These are phyloP conservation scores for Hylodesmum podocarpum DNA, from an alignment of 306 rosid species.

Conservation along the genomic window DNA sequence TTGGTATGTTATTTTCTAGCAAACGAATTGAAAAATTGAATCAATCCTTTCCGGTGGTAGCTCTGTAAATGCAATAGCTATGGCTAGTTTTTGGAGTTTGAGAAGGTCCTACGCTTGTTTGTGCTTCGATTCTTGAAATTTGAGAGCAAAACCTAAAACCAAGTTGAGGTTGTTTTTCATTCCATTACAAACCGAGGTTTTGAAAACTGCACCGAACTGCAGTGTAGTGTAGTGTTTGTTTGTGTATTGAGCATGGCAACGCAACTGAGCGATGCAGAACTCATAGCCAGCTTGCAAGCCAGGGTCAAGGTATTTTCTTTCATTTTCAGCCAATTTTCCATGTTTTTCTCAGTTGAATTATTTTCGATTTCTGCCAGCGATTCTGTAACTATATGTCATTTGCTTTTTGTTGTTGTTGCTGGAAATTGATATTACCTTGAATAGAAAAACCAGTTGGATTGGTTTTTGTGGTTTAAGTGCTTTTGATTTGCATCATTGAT, in stretches of 20 bases:
- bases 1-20: too few relatives aligned
- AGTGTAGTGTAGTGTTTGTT: background rate
- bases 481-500: background rate
- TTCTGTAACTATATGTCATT: background rate
- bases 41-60: too few relatives aligned
- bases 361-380: background rate
- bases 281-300: constrained; percentile 40
- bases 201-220: background rate
- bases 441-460: background rate
- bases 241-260: constrained; percentile 38
- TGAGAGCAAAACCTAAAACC: background rate
- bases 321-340: constrained; percentile 1
- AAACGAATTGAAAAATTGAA: too few relatives aligned
- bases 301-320: constrained; percentile 61
- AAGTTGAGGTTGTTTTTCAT: background rate
- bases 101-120: background rate
- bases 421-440: background rate
- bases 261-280: constrained; percentile 37
- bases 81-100: background rate
- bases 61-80: background rate
- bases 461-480: background rate
- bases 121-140: background rate
- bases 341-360: background rate
- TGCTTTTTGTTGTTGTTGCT: background rate
- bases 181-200: background rate